These are phyloP conservation scores for Selaginella moellendorffii DNA, from an alignment of 75 land plant genomes.

Conservation along the genomic window DNA sequence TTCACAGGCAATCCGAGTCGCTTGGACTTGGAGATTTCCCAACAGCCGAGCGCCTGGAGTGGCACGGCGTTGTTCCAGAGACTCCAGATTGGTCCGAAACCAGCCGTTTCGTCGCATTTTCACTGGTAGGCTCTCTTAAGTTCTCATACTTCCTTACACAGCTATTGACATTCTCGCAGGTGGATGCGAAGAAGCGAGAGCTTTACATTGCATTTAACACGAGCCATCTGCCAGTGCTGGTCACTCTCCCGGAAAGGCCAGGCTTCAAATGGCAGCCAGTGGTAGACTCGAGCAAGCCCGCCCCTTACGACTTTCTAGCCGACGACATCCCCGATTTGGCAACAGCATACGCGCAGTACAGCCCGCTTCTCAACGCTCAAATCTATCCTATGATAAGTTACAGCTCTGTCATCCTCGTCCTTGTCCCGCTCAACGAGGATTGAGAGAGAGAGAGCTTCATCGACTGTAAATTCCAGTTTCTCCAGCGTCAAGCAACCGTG, in stretches of 20 bases:
- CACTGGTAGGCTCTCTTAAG: conserved; percentile 36
- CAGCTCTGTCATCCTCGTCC: conserved; percentile 55
- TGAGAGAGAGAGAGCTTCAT: neutral
- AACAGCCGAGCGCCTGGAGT: conserved; percentile 63
- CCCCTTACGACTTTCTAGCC: conserved; percentile 82
- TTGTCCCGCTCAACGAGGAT: conserved; percentile 24
- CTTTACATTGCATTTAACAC: conserved; percentile 83
- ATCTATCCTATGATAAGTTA: conserved; percentile 80
- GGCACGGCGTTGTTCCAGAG: conserved; percentile 75
- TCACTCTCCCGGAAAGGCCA: conserved; percentile 53
- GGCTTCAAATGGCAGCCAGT: conserved; percentile 74
- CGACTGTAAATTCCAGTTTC: no score
- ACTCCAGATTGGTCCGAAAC: conserved; percentile 83
- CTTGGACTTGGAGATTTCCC: conserved; percentile 73
- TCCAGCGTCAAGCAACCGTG: no score
- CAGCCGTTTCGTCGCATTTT: conserved; percentile 93
- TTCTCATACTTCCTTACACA: neutral
- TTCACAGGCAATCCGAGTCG: conserved; percentile 59
- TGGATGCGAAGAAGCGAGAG: conserved; percentile 50
- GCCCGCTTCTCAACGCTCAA: conserved; percentile 52
- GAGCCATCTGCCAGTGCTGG: conserved; percentile 59
- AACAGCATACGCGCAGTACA: conserved; percentile 48
- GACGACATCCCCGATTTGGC: conserved; percentile 36
- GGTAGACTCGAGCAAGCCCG: conserved; percentile 76
- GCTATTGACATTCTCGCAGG: conserved; percentile 27